A percentile compares a stretch with the other conserved stretches of the same genome.
Evolutionary conservation across 768 basidiomycete species (phyloP).

Genomic region (Asterophora parasitica): DNA sequence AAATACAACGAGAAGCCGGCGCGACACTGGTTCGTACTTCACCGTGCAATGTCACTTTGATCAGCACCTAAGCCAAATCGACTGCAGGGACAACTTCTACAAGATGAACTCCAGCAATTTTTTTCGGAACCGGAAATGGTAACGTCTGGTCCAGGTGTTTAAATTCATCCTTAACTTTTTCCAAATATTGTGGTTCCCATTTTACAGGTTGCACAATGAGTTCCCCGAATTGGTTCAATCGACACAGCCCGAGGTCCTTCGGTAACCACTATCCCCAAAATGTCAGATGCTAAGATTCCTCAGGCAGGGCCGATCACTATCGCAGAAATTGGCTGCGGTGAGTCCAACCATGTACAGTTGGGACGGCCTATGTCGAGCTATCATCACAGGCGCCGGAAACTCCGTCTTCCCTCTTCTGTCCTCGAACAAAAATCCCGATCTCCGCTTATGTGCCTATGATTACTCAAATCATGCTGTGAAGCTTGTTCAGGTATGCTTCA

Average conservation of each 20-base stretch:
- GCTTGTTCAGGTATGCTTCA: conserved; percentile 67
- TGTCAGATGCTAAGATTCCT: conserved; percentile 10
- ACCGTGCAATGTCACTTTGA: background rate
- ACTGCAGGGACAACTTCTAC: conserved; percentile 88
- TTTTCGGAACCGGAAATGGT: conserved; percentile 94
- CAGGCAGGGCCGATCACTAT: conserved; percentile 77
- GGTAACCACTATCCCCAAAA: conserved; percentile 1
- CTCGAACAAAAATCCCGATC: conserved; percentile 75
- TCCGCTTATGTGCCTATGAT: conserved; percentile 80
- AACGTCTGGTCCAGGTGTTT: background rate
- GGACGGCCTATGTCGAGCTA: background rate
- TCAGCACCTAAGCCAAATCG: conserved; percentile 11
- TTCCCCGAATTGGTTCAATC: conserved; percentile 83
- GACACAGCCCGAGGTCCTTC: conserved; percentile 55
- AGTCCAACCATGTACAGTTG: conserved; percentile 16
- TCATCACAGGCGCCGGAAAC: conserved; percentile 78
- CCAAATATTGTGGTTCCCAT: background rate
- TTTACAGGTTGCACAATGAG: conserved; percentile 79
- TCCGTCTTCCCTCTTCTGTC: conserved; percentile 84
- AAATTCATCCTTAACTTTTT: too few species aligned
- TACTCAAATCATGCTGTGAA: conserved; percentile 87
- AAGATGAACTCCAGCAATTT: conserved; percentile 81
- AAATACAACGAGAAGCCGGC: conserved; percentile 73
- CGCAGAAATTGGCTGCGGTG: conserved; percentile 90
- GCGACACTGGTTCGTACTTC: conserved; percentile 54